Evolutionary conservation across 139 green algal genomes (phyloP).

Genomic region (Closterium sp.): DNA sequence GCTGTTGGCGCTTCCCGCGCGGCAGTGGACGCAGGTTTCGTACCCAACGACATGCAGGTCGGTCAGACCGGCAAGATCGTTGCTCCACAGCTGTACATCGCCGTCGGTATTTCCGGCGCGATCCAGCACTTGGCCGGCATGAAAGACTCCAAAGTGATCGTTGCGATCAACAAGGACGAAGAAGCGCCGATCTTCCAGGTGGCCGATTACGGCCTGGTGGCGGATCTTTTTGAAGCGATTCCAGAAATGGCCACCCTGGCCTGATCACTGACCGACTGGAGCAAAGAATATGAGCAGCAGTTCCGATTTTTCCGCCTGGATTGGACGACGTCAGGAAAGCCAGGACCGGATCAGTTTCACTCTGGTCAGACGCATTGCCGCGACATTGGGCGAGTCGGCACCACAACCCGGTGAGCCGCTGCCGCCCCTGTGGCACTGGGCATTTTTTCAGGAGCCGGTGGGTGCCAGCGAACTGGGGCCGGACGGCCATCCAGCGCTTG

Average conservation of each 20-base stretch:
- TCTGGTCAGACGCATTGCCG: too few relatives aligned
- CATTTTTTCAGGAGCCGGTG: too few relatives aligned
- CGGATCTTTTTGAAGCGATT: slow-evolving; percentile 75
- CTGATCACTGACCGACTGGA: too few relatives aligned
- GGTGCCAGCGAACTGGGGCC: too few relatives aligned
- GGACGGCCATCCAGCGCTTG: too few relatives aligned
- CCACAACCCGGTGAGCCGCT: too few relatives aligned
- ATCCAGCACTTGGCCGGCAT: slow-evolving; percentile 89
- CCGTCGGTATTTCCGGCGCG: slow-evolving; percentile 85
- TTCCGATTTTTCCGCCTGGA: too few relatives aligned
- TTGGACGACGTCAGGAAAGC: too few relatives aligned
- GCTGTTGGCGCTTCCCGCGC: not conserved
- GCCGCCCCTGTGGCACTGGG: too few relatives aligned
- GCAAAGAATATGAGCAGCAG: too few relatives aligned
- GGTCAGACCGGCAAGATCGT: slow-evolving; percentile 92
- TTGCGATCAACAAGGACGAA: slow-evolving; percentile 86
- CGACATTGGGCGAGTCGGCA: too few relatives aligned
- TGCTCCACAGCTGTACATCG: slow-evolving; percentile 86
- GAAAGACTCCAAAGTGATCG: slow-evolving; percentile 81
- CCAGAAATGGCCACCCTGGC: slow-evolving; percentile 73
- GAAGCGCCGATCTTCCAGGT: slow-evolving; percentile 79
- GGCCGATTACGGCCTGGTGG: slow-evolving; percentile 78
- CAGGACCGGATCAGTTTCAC: too few relatives aligned
- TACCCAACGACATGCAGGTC: slow-evolving; percentile 52
- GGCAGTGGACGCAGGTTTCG: not conserved